Base-by-base conservation (phyloP, 305 asterid genomes). In the Solanum hybrid region DNA sequence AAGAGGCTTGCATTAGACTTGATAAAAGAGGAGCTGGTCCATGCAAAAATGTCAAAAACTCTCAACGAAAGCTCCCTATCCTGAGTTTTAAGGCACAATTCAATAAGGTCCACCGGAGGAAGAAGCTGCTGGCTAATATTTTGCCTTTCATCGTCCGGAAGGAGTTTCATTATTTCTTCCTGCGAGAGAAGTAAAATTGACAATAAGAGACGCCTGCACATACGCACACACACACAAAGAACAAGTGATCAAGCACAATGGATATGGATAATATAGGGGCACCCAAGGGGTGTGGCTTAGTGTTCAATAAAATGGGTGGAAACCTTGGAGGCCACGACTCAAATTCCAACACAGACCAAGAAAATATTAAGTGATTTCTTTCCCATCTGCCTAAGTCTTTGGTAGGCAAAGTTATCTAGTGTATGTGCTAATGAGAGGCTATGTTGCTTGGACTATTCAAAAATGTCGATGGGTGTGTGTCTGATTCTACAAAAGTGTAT, bases 1-100 rank as follows among this genome's bases (percentile, higher is more conserved):
- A 97, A 89, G 86, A 96, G 95, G 94, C 92, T 92, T 69, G 92
- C 84, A 91, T 97, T 96, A 84, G 91, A 92, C 92, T 93, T 93
- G 72, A 95, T 88, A 66, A 97, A 97, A 80, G 99, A 95, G 86
- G 93, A 90, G 90, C 98, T 96, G 82, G 99, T 95, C 96, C 97
- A 96, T 79, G 97, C 95, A 90, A 97, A 97, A 75, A 96, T 89
- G 89, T 96, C 98, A 88, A 97, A 97, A 88, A 94, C 97, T 87
- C 95, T 94, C 91, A 96, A 88, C 3, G 96, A 93, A 29, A 94
- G 95, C 87, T 91, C 92, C 86, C 94, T 92, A 87, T 92, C 89
- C 88, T 92, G 93, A 84, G 91, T 92, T 91, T 93, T 93, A 26
- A 97, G 95, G 95, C 99, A 96, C 90, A 94, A 87, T 77, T 95